These are phyloP conservation scores for Heimioporus sp. DNA, from an alignment of 768 basidiomycete species.

Conservation along the genomic window DNA sequence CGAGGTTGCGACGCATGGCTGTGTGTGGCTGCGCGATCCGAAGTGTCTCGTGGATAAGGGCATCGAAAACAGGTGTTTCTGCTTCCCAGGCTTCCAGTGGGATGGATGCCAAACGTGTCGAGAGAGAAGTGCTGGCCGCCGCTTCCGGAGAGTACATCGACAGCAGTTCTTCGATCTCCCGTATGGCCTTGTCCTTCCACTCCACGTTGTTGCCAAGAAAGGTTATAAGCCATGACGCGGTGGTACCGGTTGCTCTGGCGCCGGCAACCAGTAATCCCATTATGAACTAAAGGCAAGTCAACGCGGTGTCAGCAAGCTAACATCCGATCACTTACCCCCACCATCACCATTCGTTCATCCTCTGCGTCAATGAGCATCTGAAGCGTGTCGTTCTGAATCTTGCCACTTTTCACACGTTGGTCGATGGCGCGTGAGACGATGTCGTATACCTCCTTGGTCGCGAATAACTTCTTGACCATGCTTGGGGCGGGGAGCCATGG, in stretches of 20 bases:
- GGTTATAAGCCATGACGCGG: conserved; percentile 76
- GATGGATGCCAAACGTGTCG: conserved; percentile 51
- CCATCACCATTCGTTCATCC: conserved; percentile 65
- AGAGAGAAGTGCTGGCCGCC: conserved; percentile 29
- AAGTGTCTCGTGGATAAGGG: conserved; percentile 73
- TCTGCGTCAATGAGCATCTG: conserved; percentile 72
- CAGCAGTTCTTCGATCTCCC: conserved; percentile 59
- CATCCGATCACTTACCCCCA: conserved; percentile 50
- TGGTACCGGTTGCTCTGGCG: conserved; percentile 76
- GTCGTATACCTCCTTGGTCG: conserved; percentile 75
- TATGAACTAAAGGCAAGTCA: conserved; percentile 56
- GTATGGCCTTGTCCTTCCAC: conserved; percentile 60
- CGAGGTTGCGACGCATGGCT: conserved; percentile 78
- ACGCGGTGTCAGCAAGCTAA: conserved; percentile 15
- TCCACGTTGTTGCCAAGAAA: conserved; percentile 67
- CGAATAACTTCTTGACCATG: conserved; percentile 66
- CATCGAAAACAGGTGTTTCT: conserved; percentile 67
- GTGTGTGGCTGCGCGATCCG: conserved; percentile 78
- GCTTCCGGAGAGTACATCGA: conserved; percentile 36
- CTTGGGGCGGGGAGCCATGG: conserved; percentile 78
- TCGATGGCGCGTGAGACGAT: conserved; percentile 59
- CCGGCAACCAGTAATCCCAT: conserved; percentile 81
- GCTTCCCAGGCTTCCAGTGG: conserved; percentile 71
- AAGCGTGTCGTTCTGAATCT: conserved; percentile 60
- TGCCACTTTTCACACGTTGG: conserved; percentile 54